Base-by-base conservation (phyloP, 1,284 basidiomycete species). In the Papiliotrema flavescens region DNA sequence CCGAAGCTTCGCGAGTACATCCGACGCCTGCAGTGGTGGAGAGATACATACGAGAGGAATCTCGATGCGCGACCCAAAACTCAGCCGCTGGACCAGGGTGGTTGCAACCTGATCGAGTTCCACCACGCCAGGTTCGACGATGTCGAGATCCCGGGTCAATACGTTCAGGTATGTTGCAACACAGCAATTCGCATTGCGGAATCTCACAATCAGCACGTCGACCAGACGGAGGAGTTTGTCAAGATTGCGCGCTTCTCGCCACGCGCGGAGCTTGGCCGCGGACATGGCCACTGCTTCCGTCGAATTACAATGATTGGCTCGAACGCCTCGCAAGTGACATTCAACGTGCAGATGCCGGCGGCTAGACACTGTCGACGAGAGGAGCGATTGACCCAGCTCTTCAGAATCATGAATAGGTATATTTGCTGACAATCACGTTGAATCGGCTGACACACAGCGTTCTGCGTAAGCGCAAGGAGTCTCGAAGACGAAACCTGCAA, bases 71-170 rank as follows among this genome's bases (percentile, higher is more conserved):
- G 92, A 40, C 89, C 93, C 36, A 85, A 87, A 47, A 78, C 87
- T 51, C 90, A 95, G 68, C 85, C 90, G n/a, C 79, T 99, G 50
- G 94, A 98, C 63, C 81, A 87, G 56, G 80, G 91, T 46, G 94
- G 90, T 62, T 93, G 96, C 76, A 98, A 93, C 78, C 80, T 98
- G 61, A 90, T 91, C 13, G 95, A 98, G 75, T 99, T 98, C 81
- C 95, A 98, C 67, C 94, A 97, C 75, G 87, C 87, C 70, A 97
- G 95, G 75, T 94, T 97, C 55, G 96, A 98, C 66, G 96, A 98
- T 64, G 91, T 99, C 49, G 96, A 99, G 74, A 86, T 99, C 53
- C 96, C 96, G 20, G 96, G 96, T 9, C 96, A 99, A 76, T 99
- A 99, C 69, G 88, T 94, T 0, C 90, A 95, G 83, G 91, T 89